A percentile compares a stretch with the other conserved stretches of the same genome.
phyloP scores from a whole-genome alignment of 192 early-diverging fungal species.

The Chytriomyces sp. region DNA sequence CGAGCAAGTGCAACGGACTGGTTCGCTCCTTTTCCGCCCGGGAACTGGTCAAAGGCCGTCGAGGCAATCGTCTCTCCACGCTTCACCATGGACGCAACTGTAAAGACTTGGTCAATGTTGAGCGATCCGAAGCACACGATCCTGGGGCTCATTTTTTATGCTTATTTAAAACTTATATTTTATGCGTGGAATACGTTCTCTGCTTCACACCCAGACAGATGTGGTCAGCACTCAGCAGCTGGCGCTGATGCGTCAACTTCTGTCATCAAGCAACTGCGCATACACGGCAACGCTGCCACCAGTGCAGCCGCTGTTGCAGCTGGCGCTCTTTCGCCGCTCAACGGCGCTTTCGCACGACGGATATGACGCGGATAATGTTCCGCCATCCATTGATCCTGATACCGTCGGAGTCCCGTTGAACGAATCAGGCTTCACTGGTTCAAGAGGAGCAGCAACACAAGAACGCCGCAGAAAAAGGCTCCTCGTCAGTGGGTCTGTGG shows the following conservation, averaged over 20 bases:
- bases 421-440: too few species aligned
- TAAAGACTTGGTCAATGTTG: constrained; percentile 81
- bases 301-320: background rate
- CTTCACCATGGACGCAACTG: constrained; percentile 72
- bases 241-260: too few species aligned
- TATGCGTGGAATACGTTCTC: too few species aligned
- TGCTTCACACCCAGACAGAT: too few species aligned
- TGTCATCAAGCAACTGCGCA: too few species aligned
- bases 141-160: background rate
- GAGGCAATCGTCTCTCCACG: constrained; percentile 62
- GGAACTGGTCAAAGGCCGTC: constrained; percentile 53
- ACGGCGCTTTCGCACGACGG: background rate
- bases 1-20: constrained; percentile 82
- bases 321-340: constrained; percentile 2
- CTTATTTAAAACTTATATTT: too few species aligned
- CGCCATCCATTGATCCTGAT: background rate
- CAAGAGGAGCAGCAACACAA: too few species aligned
- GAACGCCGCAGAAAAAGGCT: too few species aligned
- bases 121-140: constrained; percentile 70
- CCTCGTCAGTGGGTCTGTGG: too few species aligned
- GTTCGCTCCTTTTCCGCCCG: constrained; percentile 88
- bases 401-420: too few species aligned
- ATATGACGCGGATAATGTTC: constrained; percentile 8
- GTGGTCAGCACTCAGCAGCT: too few species aligned
- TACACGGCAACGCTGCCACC: background rate